Evolutionary conservation across 2,329 filamentous ascomycete species (phyloP).

Genomic region (Ophiocordyceps camponoti-leonardi): DNA sequence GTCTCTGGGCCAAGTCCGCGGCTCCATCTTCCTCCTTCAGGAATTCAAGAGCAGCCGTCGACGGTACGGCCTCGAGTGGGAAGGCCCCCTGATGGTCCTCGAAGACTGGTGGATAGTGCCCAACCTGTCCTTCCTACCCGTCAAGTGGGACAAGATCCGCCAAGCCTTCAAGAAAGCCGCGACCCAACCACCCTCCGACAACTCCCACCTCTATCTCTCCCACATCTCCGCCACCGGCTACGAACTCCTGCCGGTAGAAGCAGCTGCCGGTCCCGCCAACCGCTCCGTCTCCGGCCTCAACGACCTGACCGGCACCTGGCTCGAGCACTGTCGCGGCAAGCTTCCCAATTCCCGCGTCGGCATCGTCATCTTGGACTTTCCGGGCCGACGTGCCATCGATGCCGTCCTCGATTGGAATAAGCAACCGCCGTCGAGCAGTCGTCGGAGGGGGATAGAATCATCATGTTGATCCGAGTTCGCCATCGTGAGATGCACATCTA

Average conservation of each 20-base stretch:
- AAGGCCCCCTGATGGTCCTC: slow-evolving; percentile 23
- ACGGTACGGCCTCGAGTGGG: slow-evolving; percentile 29
- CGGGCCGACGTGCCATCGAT: slow-evolving; percentile 23
- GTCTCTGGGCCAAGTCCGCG: slow-evolving; percentile 25
- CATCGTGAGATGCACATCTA: too few relatives aligned
- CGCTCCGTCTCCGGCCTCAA: slow-evolving; percentile 27
- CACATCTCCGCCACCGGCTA: slow-evolving; percentile 29
- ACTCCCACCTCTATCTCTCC: slow-evolving; percentile 22
- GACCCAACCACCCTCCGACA: slow-evolving; percentile 13
- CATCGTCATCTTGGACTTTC: slow-evolving; percentile 31
- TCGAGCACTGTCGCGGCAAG: slow-evolving; percentile 12
- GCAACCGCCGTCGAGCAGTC: neutral
- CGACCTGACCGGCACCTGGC: slow-evolving; percentile 28
- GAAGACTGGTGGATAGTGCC: slow-evolving; percentile 30
- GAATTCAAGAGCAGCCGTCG: slow-evolving; percentile 16
- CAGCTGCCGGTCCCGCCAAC: slow-evolving; percentile 27
- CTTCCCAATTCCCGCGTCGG: slow-evolving; percentile 15
- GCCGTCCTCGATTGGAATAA: slow-evolving; percentile 24
- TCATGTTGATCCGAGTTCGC: too few relatives aligned
- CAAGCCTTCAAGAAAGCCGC: slow-evolving; percentile 21
- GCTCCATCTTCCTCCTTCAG: slow-evolving; percentile 28
- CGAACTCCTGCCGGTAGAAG: slow-evolving; percentile 28
- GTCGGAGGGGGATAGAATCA: neutral
- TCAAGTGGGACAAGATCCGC: slow-evolving; percentile 28
- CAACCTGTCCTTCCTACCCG: slow-evolving; percentile 22